Evolutionary conservation across 257 asterid genomes (phyloP).

Genomic region (Paulownia fortunei): DNA sequence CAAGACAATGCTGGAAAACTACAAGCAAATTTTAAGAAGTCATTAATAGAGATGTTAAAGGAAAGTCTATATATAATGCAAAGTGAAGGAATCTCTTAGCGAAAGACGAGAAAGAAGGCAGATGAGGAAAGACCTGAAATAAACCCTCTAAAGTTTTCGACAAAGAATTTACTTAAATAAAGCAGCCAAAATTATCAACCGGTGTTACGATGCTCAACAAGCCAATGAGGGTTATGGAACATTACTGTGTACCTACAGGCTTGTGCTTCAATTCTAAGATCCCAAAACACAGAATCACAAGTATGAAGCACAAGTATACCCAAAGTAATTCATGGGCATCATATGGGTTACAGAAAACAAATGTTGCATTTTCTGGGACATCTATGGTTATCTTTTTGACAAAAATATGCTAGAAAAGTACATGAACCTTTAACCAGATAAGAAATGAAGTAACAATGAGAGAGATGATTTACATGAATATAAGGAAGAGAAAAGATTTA

Average conservation of each 20-base stretch:
- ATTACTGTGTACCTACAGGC: not conserved
- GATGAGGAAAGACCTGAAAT: not conserved
- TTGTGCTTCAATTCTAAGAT: not conserved
- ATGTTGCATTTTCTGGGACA: not conserved
- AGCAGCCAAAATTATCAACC: not conserved
- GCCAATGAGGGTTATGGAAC: not conserved
- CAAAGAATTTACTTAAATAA: not conserved
- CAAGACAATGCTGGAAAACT: conserved; percentile 98
- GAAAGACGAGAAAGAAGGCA: not conserved
- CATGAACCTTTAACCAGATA: not conserved
- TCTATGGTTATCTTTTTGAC: not conserved
- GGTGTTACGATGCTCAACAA: not conserved
- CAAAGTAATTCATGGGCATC: not conserved
- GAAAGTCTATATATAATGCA: not conserved
- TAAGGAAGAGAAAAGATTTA: not conserved
- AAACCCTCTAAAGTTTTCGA: not conserved
- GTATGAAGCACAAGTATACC: not conserved
- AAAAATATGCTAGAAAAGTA: not conserved
- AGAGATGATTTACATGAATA: not conserved
- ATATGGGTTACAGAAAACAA: not conserved
- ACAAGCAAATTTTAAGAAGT: conserved; percentile 26
- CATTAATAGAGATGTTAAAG: not conserved
- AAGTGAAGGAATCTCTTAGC: not conserved
- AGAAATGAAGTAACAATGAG: not conserved
- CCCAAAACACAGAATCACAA: not conserved